Conservation (phyloP, 495 filamentous ascomycete species). For the Clavariopsis aquatica region DNA sequence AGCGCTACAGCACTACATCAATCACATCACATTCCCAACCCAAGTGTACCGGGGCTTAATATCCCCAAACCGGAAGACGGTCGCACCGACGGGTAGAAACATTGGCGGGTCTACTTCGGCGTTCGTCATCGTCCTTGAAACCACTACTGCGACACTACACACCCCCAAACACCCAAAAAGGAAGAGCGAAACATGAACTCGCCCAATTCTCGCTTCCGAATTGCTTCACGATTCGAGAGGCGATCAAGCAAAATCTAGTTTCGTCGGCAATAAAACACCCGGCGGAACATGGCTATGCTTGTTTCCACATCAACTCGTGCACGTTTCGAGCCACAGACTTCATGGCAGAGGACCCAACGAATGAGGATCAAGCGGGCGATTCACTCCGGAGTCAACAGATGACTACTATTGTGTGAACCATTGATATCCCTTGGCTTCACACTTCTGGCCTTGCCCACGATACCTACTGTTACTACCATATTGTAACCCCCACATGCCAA, state of each 20-base stretch:
- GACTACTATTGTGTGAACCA: neutral
- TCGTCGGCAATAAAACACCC: neutral
- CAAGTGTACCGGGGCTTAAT: too few relatives aligned
- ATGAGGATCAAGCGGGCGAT: neutral
- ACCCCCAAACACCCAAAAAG: conserved; percentile 1
- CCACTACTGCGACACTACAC: conserved; percentile 17
- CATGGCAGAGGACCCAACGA: neutral
- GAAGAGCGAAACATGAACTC: conserved; percentile 12
- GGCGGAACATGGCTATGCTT: neutral
- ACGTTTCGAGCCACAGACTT: neutral
- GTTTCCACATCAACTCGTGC: neutral
- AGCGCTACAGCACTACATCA: neutral
- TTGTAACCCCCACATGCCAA: too few relatives aligned
- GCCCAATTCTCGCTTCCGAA: neutral
- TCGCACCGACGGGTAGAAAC: conserved; percentile 7
- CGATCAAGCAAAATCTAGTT: neutral
- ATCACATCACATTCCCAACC: neutral
- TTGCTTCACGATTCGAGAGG: conserved; percentile 2
- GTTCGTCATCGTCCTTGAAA: conserved; percentile 1
- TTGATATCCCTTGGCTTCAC: neutral
- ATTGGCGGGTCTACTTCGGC: conserved; percentile 7
- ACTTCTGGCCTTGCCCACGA: too few relatives aligned
- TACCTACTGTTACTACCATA: too few relatives aligned
- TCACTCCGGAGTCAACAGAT: neutral
- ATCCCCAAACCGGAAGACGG: conserved; percentile 7